Evolutionary conservation across 768 basidiomycete genomes (phyloP).

Genomic region (Clitopilus passeckerianus): DNA sequence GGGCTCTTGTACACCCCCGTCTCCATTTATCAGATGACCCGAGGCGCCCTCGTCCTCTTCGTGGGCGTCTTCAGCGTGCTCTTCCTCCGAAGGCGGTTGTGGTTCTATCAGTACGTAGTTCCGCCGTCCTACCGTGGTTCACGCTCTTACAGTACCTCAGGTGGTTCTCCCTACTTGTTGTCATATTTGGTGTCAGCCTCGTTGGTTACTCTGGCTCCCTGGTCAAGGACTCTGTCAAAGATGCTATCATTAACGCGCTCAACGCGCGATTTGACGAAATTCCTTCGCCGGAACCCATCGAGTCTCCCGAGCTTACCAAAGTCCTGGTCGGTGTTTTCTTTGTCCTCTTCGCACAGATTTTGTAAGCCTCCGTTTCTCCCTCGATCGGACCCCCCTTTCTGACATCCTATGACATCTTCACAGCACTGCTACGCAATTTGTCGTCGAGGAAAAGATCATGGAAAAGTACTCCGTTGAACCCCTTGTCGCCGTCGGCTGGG

Average conservation of each 20-base stretch:
- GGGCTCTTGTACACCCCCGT: constrained; percentile 96
- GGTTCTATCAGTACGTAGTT: constrained; percentile 71
- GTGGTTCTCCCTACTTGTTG: constrained; percentile 87
- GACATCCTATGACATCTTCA: constrained; percentile 1
- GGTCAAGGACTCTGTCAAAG: constrained; percentile 67
- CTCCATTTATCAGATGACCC: constrained; percentile 96
- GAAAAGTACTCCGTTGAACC: constrained; percentile 79
- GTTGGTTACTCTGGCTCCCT: constrained; percentile 90
- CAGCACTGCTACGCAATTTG: constrained; percentile 89
- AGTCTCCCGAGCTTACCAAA: constrained; percentile 59
- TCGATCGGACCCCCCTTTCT: background rate
- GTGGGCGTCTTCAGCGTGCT: constrained; percentile 89
- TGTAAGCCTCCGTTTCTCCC: constrained; percentile 48
- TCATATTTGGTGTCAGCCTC: constrained; percentile 78
- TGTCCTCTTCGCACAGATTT: constrained; percentile 90
- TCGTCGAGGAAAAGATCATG: constrained; percentile 61
- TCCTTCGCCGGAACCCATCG: constrained; percentile 38
- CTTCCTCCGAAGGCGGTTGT: constrained; percentile 82
- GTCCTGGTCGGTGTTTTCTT: constrained; percentile 74
- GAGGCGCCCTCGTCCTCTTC: constrained; percentile 89
- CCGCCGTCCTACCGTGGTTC: constrained; percentile 2
- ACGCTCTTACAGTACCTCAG: constrained; percentile 29
- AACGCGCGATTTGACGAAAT: constrained; percentile 20
- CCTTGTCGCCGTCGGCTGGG: constrained; percentile 89
- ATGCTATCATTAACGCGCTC: constrained; percentile 28